A percentile compares a stretch with the other conserved stretches of the same genome.
Conservation (phyloP, 495 filamentous ascomycete species). For the Penicilliopsis zonata region DNA sequence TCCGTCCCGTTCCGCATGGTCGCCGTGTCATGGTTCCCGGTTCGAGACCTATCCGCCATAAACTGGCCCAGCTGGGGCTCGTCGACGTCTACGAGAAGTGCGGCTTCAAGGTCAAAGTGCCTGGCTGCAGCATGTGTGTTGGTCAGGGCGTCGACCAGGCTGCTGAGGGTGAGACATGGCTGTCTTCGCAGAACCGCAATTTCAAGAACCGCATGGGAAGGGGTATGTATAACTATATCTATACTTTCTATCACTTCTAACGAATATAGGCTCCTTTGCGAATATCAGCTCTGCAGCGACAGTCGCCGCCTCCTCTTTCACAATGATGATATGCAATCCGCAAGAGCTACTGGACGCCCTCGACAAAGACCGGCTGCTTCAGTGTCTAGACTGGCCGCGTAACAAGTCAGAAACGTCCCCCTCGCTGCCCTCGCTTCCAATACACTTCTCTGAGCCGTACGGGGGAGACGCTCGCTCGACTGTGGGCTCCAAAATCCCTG, state of each 20-base stretch:
- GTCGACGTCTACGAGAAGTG: conserved; percentile 23
- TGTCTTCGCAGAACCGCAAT: conserved; percentile 34
- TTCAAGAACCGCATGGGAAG: conserved; percentile 37
- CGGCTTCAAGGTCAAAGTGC: conserved; percentile 28
- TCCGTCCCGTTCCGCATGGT: conserved; percentile 14
- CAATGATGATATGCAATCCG: conserved; percentile 24
- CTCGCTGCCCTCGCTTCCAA: conserved; percentile 1
- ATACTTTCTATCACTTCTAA: neutral
- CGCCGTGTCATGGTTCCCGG: conserved; percentile 29
- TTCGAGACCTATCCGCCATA: conserved; percentile 21
- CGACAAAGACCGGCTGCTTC: conserved; percentile 11
- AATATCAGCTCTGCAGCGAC: conserved; percentile 27
- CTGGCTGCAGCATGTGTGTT: conserved; percentile 37
- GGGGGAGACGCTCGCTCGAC: too few relatives aligned
- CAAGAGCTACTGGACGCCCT: conserved; percentile 14
- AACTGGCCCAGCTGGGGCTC: conserved; percentile 20
- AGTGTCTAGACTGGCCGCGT: too few relatives aligned
- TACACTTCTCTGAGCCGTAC: too few relatives aligned
- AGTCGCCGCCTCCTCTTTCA: conserved; percentile 28
- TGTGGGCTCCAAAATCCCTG: too few relatives aligned
- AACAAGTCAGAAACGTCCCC: conserved; percentile 10
- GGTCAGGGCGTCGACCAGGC: conserved; percentile 32
- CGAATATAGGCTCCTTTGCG: conserved; percentile 23
- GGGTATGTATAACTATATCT: conserved; percentile 19
- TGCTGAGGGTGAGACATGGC: conserved; percentile 28